phyloP scores from a whole-genome alignment of 1,284 basidiomycete genomes.

The Coniophora puteana region DNA sequence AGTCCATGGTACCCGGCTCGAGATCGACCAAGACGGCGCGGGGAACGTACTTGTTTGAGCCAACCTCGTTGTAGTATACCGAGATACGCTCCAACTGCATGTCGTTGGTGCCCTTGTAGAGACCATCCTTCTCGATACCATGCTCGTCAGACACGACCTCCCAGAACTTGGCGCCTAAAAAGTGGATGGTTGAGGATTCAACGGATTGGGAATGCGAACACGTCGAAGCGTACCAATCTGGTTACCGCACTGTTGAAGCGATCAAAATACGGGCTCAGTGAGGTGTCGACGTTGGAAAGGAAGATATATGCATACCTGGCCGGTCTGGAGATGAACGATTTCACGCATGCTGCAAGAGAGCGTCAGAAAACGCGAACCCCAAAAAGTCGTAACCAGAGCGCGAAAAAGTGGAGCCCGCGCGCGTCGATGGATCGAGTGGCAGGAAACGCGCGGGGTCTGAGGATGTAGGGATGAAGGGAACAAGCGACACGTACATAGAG shows the following conservation, averaged over 20 bases:
- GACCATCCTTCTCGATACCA: conserved; percentile 89
- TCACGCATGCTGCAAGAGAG: conserved; percentile 77
- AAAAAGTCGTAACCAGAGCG: conserved; percentile 40
- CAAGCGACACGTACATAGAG: conserved; percentile 26
- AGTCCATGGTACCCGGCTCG: conserved; percentile 97
- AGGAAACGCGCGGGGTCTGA: conserved; percentile 11
- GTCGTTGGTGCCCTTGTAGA: conserved; percentile 92
- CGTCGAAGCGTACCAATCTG: conserved; percentile 73
- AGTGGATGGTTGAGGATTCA: conserved; percentile 10
- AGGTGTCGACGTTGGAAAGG: background rate
- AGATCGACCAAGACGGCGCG: conserved; percentile 94
- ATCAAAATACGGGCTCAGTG: conserved; percentile 12
- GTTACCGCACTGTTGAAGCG: conserved; percentile 82
- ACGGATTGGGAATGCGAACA: conserved; percentile 12
- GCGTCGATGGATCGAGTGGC: conserved; percentile 16
- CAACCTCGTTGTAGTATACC: conserved; percentile 93
- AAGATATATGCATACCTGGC: conserved; percentile 62
- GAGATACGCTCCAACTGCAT: conserved; percentile 97
- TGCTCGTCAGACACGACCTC: conserved; percentile 97
- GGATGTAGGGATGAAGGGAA: background rate
- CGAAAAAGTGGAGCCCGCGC: conserved; percentile 28
- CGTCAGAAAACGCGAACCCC: conserved; percentile 24
- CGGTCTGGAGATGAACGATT: conserved; percentile 96
- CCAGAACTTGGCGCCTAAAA: conserved; percentile 95
- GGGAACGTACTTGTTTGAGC: conserved; percentile 93